phyloP scores from a whole-genome alignment of 768 basidiomycete species.

The Symmetrospora coprosmae region DNA sequence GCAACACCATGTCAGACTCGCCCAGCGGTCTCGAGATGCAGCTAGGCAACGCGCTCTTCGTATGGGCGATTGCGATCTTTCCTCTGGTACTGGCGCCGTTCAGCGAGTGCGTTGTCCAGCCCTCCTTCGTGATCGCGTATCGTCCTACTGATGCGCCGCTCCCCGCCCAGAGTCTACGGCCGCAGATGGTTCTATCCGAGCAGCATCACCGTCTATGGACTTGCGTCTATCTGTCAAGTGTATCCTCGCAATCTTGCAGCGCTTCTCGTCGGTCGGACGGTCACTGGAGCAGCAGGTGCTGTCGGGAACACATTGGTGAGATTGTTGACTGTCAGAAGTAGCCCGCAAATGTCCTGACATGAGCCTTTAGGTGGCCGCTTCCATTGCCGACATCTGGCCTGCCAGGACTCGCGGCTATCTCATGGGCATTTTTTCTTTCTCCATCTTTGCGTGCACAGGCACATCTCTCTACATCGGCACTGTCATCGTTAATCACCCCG shows the following conservation, averaged over 20 bases:
- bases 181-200: slow-evolving; percentile 1
- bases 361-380: slow-evolving; percentile 1
- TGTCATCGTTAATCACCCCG: background rate
- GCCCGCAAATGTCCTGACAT: too few relatives aligned
- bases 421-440: background rate
- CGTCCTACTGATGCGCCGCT: background rate
- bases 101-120: background rate
- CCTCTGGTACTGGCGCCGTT: slow-evolving; percentile 4
- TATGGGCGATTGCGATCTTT: background rate
- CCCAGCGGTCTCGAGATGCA: background rate
- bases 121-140: background rate
- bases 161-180: background rate
- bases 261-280: background rate
- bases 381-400: slow-evolving; percentile 5
- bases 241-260: slow-evolving; percentile 1
- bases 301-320: background rate
- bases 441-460: background rate
- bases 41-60: background rate
- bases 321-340: too few relatives aligned
- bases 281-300: background rate
- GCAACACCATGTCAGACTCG: background rate
- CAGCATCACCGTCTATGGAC: background rate
- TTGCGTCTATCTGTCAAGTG: background rate
- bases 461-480: background rate
- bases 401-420: background rate